Percentiles rank a stretch among this genome's conserved stretches.
These are phyloP conservation scores for Pilasporangium apinafurcum DNA, from an alignment of 352 stramenopile genomes.

Conservation along the genomic window DNA sequence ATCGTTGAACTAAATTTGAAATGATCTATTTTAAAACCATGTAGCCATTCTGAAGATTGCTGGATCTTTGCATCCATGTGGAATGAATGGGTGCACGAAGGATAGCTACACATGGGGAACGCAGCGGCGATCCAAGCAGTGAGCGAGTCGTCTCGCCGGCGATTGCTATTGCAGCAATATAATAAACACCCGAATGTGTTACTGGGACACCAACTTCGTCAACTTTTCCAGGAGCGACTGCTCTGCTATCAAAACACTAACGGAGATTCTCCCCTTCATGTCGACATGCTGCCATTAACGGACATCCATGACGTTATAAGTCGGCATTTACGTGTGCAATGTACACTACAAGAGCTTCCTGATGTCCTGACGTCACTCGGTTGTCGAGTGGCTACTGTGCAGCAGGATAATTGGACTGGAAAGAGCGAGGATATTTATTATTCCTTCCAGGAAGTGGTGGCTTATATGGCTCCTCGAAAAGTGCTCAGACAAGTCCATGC, in stretches of 20 bases:
- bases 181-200: slow-evolving; percentile 16
- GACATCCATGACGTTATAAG: slow-evolving; percentile 25
- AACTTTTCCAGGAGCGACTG: slow-evolving; percentile 19
- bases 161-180: slow-evolving; percentile 27
- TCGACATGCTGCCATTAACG: slow-evolving; percentile 6
- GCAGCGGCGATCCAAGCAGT: slow-evolving; percentile 21
- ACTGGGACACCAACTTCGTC: slow-evolving; percentile 15
- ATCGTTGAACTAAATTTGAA: no score
- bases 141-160: slow-evolving; percentile 22
- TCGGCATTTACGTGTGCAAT: slow-evolving; percentile 18
- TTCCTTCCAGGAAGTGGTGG: slow-evolving; percentile 13
- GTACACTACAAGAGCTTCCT: slow-evolving; percentile 20
- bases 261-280: background rate
- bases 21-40: no score
- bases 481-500: slow-evolving; percentile 16
- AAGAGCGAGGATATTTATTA: slow-evolving; percentile 10
- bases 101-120: slow-evolving; percentile 25
- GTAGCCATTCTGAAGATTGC: no score
- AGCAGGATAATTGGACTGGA: background rate
- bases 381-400: slow-evolving; percentile 12
- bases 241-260: slow-evolving; percentile 2
- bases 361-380: slow-evolving; percentile 16
- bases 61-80: no score
- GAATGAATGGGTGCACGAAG: no score
- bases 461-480: slow-evolving; percentile 15